A percentile compares a stretch with the other conserved stretches of the same genome.
Evolutionary conservation across 257 asterid species (phyloP).

Genomic region (Oldenlandia corymbosa): DNA sequence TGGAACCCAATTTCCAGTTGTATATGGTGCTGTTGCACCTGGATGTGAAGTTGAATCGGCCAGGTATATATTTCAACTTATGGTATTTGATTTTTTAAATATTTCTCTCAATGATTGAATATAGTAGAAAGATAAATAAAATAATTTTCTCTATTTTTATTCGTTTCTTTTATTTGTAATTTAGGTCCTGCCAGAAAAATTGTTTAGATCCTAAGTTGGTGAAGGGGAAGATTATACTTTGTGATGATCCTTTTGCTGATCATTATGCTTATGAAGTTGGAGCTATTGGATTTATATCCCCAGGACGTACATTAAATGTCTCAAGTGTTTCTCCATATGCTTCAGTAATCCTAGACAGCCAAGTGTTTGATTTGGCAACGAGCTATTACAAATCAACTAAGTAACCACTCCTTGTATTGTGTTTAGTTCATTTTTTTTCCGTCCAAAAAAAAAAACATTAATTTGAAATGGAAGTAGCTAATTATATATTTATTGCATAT

Average conservation of each 20-base stretch:
- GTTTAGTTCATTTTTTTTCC: background rate
- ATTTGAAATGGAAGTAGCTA: no score
- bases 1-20: slow-evolving; percentile 21
- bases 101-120: no score
- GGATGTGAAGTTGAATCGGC: background rate
- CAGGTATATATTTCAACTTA: background rate
- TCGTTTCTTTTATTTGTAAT: background rate
- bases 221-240: slow-evolving; percentile 36
- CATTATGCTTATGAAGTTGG: no score
- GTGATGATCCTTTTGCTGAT: background rate
- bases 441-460: no score
- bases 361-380: no score
- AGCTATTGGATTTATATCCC: background rate
- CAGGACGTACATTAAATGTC: background rate
- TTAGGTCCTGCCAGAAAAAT: slow-evolving; percentile 16
- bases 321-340: no score
- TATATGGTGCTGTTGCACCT: slow-evolving; percentile 22
- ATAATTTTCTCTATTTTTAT: no score
- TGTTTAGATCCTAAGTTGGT: slow-evolving; percentile 22
- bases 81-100: background rate
- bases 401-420: no score
- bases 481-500: no score
- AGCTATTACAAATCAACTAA: no score
- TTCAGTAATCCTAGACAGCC: no score
- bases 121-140: no score